Conservation (phyloP, 352 stramenopile species). For the Globisporangium heterothallicum region DNA sequence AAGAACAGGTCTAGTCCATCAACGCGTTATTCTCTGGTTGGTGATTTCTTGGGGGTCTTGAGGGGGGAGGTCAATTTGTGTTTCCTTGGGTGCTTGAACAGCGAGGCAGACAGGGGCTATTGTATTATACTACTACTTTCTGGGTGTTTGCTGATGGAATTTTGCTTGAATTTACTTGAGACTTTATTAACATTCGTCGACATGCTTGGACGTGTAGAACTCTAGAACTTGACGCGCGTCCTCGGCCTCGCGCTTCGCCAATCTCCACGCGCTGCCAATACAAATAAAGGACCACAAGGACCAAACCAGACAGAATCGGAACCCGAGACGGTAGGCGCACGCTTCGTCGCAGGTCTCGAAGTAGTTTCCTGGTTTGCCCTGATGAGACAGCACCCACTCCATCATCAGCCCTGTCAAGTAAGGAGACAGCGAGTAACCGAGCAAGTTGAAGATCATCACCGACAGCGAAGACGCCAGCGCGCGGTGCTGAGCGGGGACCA, state of each 20-base stretch:
- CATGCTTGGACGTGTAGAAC: slow-evolving; percentile 37
- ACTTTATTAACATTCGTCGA: slow-evolving; percentile 1
- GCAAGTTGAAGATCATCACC: slow-evolving; percentile 82
- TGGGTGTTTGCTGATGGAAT: neutral
- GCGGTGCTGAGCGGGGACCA: slow-evolving; percentile 65
- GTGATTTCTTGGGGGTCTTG: neutral
- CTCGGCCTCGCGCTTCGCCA: slow-evolving; percentile 45
- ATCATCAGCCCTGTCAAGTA: slow-evolving; percentile 78
- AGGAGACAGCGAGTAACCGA: slow-evolving; percentile 72
- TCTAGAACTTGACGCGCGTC: slow-evolving; percentile 51
- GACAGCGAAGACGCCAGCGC: slow-evolving; percentile 75
- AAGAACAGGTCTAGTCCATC: neutral
- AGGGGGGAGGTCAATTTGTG: neutral
- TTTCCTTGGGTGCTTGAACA: neutral
- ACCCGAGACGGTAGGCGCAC: slow-evolving; percentile 73
- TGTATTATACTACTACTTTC: slow-evolving; percentile 12
- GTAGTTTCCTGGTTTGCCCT: slow-evolving; percentile 52
- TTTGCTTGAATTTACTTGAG: slow-evolving; percentile 1
- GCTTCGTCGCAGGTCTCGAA: slow-evolving; percentile 75
- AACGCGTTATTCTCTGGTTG: too few species aligned
- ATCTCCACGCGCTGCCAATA: slow-evolving; percentile 50
- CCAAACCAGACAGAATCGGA: slow-evolving; percentile 80
- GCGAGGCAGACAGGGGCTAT: neutral
- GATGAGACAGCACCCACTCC: slow-evolving; percentile 69
- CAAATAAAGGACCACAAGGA: slow-evolving; percentile 75